Percentiles rank a stretch among this genome's conserved stretches.
Conservation (phyloP, 139 green algal species). For the Tetradesmus obliquus region DNA sequence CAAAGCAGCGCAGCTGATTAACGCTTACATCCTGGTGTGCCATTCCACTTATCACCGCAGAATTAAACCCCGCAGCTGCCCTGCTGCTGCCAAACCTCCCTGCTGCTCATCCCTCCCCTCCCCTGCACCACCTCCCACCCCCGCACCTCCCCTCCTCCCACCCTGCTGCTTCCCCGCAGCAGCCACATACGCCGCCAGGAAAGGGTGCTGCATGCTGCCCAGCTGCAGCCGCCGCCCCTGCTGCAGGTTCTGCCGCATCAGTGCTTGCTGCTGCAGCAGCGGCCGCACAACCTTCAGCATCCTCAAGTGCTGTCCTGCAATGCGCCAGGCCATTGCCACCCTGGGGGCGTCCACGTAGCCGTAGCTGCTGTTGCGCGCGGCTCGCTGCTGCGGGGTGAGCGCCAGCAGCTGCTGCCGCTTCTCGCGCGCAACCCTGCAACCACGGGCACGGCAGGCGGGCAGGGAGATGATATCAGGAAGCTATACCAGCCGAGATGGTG, state of each 20-base stretch:
- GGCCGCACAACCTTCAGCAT: slow-evolving; percentile 7
- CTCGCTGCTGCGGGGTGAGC: not conserved
- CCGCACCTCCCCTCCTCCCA: not conserved
- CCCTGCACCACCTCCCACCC: not conserved
- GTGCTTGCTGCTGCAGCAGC: not conserved
- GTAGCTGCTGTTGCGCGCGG: not conserved
- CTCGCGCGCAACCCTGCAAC: not conserved
- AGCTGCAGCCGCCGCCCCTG: not conserved
- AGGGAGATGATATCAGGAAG: not conserved
- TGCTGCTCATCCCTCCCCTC: not conserved
- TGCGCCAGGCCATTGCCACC: slow-evolving; percentile 11
- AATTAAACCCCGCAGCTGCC: too few species aligned
- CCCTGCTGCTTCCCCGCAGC: not conserved
- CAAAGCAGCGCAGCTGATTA: too few species aligned
- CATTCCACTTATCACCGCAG: not conserved
- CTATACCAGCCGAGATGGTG: too few species aligned
- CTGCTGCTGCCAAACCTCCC: too few species aligned
- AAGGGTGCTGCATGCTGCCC: slow-evolving; percentile 20
- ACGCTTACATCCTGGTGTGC: too few species aligned
- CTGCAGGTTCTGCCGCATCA: not conserved
- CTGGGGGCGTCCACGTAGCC: slow-evolving; percentile 4
- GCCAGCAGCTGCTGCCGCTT: not conserved
- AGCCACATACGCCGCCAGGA: not conserved
- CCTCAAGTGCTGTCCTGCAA: slow-evolving; percentile 9
- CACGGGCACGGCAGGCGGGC: not conserved